Conservation (phyloP, 2,329 filamentous ascomycete genomes). For the Teratosphaeria epicoccoides region DNA sequence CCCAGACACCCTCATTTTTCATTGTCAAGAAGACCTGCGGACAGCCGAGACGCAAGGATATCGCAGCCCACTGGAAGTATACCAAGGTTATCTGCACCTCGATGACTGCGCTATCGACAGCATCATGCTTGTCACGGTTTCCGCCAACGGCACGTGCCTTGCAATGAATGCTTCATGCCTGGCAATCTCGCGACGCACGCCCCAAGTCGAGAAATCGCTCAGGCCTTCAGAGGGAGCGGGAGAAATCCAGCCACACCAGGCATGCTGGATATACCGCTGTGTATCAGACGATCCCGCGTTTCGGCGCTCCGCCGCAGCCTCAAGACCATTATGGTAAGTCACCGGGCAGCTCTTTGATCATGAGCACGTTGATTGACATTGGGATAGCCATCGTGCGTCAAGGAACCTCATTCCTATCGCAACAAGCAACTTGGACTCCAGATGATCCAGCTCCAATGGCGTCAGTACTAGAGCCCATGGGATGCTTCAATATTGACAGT, state of each 20-base stretch:
- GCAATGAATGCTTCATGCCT: background rate
- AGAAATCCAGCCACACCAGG: background rate
- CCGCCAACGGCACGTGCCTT: background rate
- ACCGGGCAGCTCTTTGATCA: background rate
- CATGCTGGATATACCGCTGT: background rate
- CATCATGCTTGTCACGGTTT: background rate
- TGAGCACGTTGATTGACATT: background rate
- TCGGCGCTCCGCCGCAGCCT: background rate
- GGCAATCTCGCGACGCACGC: background rate
- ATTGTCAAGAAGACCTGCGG: background rate
- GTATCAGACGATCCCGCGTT: background rate
- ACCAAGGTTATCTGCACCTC: background rate
- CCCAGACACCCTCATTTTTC: background rate
- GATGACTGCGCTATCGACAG: background rate
- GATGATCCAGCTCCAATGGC: background rate
- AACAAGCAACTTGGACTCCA: background rate
- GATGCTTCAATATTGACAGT: background rate
- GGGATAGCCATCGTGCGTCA: background rate
- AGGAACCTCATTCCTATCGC: background rate
- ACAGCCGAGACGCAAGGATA: background rate
- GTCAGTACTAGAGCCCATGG: background rate
- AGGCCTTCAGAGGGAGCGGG: background rate
- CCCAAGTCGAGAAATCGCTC: background rate
- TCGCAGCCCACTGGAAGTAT: background rate
- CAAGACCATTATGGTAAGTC: background rate